These are phyloP conservation scores for Mycena capillaripes DNA, from an alignment of 768 basidiomycete species.

Conservation along the genomic window DNA sequence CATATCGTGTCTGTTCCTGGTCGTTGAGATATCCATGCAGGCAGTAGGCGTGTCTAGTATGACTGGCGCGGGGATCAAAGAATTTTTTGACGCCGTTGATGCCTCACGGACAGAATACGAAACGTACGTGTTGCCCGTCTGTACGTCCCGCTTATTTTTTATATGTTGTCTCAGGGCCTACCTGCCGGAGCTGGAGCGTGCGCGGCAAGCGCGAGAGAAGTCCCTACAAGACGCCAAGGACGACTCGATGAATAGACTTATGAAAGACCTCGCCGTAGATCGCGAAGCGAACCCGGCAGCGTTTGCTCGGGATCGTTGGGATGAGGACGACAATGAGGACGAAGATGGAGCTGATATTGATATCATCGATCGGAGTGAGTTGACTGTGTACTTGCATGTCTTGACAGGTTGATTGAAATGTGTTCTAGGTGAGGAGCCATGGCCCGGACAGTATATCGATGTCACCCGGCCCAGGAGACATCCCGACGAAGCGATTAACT, in stretches of 20 bases:
- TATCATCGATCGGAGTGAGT: constrained; percentile 82
- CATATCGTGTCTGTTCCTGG: not conserved
- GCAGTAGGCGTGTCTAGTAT: constrained; percentile 96
- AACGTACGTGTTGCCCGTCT: constrained; percentile 64
- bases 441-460: constrained; percentile 84
- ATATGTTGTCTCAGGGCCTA: constrained; percentile 76
- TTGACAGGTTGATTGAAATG: constrained; percentile 20
- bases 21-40: constrained; percentile 52
- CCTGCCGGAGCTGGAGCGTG: constrained; percentile 87
- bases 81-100: constrained; percentile 94
- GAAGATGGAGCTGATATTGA: constrained; percentile 67
- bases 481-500: constrained; percentile 70
- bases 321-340: constrained; percentile 69
- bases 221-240: constrained; percentile 76
- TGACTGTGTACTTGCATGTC: constrained; percentile 8
- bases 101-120: constrained; percentile 91
- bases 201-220: constrained; percentile 74
- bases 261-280: constrained; percentile 87
- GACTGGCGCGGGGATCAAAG: constrained; percentile 94
- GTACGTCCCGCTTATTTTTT: constrained; percentile 16
- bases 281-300: constrained; percentile 72
- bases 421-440: constrained; percentile 71
- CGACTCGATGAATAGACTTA: constrained; percentile 82
- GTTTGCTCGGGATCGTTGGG: constrained; percentile 73
- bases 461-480: constrained; percentile 71